Evolutionary conservation across 192 early-diverging fungal genomes (phyloP).

Genomic region (Phlyctochytrium arcticum): DNA sequence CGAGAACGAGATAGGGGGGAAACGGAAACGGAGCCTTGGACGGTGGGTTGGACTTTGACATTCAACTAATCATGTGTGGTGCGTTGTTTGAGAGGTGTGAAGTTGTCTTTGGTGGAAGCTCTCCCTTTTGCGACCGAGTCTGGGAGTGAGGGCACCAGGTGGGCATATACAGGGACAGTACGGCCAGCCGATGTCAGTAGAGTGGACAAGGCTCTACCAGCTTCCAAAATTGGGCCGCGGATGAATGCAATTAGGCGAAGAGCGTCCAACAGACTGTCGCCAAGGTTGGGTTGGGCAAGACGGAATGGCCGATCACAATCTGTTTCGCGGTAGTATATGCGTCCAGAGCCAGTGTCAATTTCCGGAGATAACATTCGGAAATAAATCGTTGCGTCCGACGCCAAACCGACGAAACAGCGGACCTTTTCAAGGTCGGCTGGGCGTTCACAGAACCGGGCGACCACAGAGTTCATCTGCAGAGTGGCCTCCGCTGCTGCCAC

Average conservation of each 20-base stretch:
- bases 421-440: neutral
- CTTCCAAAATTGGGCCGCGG: neutral
- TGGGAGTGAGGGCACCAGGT: too few species aligned
- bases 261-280: neutral
- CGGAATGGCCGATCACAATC: neutral
- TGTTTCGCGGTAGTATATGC: neutral
- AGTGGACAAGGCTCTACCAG: too few species aligned
- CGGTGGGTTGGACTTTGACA: too few species aligned
- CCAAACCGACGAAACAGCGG: neutral
- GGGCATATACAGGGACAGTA: too few species aligned
- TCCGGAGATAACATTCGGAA: neutral
- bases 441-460: neutral
- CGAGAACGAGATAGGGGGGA: too few species aligned
- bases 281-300: neutral
- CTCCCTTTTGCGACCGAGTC: too few species aligned
- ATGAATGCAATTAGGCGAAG: neutral
- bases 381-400: neutral
- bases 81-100: too few species aligned
- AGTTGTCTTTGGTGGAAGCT: too few species aligned
- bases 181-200: too few species aligned
- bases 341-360: neutral
- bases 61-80: too few species aligned
- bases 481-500: slow-evolving; percentile 7
- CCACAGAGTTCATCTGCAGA: neutral
- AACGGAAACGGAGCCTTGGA: too few species aligned